Base-by-base conservation (phyloP, 352 stramenopile genomes). In the Globisporangium splendens region DNA sequence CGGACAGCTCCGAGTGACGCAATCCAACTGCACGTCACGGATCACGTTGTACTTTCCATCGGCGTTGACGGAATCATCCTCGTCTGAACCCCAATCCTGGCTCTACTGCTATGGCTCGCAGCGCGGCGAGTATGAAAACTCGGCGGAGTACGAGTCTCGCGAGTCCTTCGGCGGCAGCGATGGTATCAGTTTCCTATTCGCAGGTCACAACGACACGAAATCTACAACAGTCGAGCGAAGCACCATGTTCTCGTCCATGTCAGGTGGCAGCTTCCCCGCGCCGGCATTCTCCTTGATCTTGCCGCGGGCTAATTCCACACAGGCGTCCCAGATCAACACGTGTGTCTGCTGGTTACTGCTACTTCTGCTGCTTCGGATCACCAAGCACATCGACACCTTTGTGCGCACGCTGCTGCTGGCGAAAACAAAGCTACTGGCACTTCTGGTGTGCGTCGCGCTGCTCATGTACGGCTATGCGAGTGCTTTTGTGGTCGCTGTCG, bases 391-490 rank as follows among this genome's bases (percentile, higher is more conserved):
- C n/a, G 68, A 79, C 18, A 56, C 79, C 24, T 63, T 83, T 6
- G 64, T 80, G 12, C 66, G 73, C 24, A 73, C 67, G 17, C 31
- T 84, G 39, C 44, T 69, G 2, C 51, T 68, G 1, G 70, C 69
- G 20, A 50, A 61, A 1, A 61, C 66, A 2, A 57, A 79, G 21
- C 58, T 86, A 17, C 41, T 72, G 18, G 64, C 68, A 11, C 54
- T 87, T 15, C 28, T 79, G 3, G 6, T 81, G 8, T 72, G 68
- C 41, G 46, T 79, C 20, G 49, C 51, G 0, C 17, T 79, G 8
- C 54, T 84, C 24, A 38, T 84, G 8, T 72, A 79, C 49, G 72
- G 73, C 10, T 86, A 82, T 28, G 73, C 72, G 14, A 80, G 67
- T 8, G 70, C 73, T 13, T 76, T 73, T n/a, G 54, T 79, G 17